phyloP scores from a whole-genome alignment of 257 asterid genomes.

The Leptodermis oblonga region DNA sequence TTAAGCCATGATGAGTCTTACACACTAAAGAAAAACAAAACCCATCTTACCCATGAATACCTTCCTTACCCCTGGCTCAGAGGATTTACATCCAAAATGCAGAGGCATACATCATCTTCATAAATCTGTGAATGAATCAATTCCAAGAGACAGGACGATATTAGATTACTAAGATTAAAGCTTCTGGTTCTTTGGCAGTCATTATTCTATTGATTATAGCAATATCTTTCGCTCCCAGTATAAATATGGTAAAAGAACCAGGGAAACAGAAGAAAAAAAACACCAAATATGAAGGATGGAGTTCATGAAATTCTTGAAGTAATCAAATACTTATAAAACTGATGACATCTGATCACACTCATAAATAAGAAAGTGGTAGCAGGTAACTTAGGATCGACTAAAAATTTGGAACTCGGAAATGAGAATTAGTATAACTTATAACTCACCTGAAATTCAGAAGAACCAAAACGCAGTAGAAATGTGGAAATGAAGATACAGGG shows the following conservation, averaged over 20 bases:
- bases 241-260: too few species aligned
- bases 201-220: not conserved
- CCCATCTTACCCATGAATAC: slow-evolving; percentile 46
- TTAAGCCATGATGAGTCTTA: not conserved
- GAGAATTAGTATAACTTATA: too few species aligned
- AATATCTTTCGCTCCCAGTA: not conserved
- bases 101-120: slow-evolving; percentile 81
- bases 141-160: slow-evolving; percentile 16
- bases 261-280: too few species aligned
- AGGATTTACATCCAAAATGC: slow-evolving; percentile 91
- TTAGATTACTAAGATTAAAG: slow-evolving; percentile 16
- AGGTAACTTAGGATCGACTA: not conserved
- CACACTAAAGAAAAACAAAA: not conserved
- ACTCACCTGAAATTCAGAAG: too few species aligned
- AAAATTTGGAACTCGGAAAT: too few species aligned
- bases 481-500: not conserved
- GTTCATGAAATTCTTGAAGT: not conserved
- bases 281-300: too few species aligned
- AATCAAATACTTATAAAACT: not conserved
- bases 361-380: too few species aligned
- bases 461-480: not conserved
- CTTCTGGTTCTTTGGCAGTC: not conserved
- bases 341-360: not conserved
- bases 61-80: slow-evolving; percentile 98
- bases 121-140: slow-evolving; percentile 58